A percentile compares a stretch with the other conserved stretches of the same genome.
phyloP scores from a whole-genome alignment of 2,329 filamentous ascomycete genomes.

The Sphaerulina musiva region DNA sequence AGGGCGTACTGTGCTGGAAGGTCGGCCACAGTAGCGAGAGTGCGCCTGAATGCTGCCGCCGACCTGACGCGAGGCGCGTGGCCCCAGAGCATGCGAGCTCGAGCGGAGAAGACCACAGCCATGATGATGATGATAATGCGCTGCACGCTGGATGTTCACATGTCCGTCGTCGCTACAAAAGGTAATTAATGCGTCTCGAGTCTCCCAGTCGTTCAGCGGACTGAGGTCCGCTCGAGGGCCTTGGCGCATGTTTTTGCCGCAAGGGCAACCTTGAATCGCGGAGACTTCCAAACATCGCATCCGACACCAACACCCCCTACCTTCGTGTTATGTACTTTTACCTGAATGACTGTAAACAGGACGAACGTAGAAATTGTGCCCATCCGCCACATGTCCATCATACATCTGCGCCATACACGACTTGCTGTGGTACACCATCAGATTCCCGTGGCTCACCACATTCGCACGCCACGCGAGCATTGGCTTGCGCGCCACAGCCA shows the following conservation, averaged over 20 bases:
- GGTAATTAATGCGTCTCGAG: no score
- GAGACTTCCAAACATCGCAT: no score
- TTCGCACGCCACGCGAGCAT: background rate
- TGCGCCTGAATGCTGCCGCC: slow-evolving; percentile 32
- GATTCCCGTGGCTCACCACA: background rate
- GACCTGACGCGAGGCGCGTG: slow-evolving; percentile 45
- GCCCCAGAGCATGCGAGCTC: slow-evolving; percentile 41
- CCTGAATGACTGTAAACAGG: no score
- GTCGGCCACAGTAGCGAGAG: slow-evolving; percentile 43
- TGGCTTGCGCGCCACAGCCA: slow-evolving; percentile 1
- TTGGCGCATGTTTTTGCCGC: background rate
- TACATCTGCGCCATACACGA: no score
- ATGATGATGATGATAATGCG: slow-evolving; percentile 6
- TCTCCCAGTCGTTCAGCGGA: no score
- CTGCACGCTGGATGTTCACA: background rate
- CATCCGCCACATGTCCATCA: no score
- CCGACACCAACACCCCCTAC: background rate
- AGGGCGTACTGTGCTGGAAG: slow-evolving; percentile 23
- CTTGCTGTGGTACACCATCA: no score
- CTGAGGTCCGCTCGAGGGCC: no score
- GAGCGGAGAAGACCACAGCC: slow-evolving; percentile 27
- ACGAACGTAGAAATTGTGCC: no score
- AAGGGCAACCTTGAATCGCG: background rate
- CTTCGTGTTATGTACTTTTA: no score
- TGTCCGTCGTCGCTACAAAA: background rate